These are phyloP conservation scores for Salix koriyanagi DNA, from an alignment of 345 rosid genomes.

Conservation along the genomic window DNA sequence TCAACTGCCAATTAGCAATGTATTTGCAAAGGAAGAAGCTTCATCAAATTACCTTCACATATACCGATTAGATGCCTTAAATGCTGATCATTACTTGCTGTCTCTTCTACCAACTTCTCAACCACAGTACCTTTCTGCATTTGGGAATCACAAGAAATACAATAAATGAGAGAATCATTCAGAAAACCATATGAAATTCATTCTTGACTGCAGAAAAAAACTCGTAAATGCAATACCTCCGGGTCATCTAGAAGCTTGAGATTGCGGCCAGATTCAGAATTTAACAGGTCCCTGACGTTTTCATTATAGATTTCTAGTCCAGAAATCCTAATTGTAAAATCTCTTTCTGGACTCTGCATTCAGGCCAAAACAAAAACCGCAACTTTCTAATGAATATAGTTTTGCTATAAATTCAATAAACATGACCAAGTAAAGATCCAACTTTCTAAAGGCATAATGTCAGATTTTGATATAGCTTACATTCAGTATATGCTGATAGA, in stretches of 20 bases:
- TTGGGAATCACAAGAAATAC: constrained; percentile 9
- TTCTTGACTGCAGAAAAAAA: neutral
- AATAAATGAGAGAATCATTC: neutral
- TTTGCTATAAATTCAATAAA: neutral
- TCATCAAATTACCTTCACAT: constrained; percentile 70
- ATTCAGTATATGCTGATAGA: constrained; percentile 74
- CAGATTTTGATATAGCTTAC: constrained; percentile 39
- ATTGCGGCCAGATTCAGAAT: constrained; percentile 83
- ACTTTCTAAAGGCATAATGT: neutral
- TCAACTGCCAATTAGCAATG: neutral
- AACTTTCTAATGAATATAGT: neutral
- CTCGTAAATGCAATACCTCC: constrained; percentile 53
- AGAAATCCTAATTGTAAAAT: constrained; percentile 85
- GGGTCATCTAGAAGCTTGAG: constrained; percentile 99
- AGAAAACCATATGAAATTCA: neutral
- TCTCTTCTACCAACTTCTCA: constrained; percentile 92
- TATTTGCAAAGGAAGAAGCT: neutral
- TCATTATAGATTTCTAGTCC: constrained; percentile 97
- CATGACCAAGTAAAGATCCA: neutral
- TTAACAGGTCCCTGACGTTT: constrained; percentile 83
- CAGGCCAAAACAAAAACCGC: constrained; percentile 13
- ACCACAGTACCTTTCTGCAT: constrained; percentile 96
- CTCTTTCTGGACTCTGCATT: constrained; percentile 91
- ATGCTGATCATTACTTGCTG: constrained; percentile 72
- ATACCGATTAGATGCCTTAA: constrained; percentile 75